phyloP scores from a whole-genome alignment of 169 alveolate species.

The Plasmodium ovale region DNA sequence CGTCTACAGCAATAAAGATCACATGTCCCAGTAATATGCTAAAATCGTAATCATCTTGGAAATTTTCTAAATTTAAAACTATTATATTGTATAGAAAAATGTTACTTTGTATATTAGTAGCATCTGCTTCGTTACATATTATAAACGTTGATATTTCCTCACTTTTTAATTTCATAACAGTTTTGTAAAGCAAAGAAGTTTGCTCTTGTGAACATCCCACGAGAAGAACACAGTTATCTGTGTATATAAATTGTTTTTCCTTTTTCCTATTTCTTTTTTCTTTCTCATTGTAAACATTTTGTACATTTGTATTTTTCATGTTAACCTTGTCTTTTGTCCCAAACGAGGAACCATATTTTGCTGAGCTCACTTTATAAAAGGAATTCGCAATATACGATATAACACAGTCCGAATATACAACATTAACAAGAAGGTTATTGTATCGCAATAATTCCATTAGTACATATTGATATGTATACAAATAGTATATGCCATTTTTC shows the following conservation, averaged over 20 bases:
- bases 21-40: slow-evolving; percentile 33
- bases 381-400: slow-evolving; percentile 53
- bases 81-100: slow-evolving; percentile 58
- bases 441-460: slow-evolving; percentile 43
- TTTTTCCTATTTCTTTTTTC: not conserved
- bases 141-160: slow-evolving; percentile 38
- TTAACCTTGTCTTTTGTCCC: not conserved
- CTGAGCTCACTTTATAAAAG: slow-evolving; percentile 41
- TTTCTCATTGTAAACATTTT: not conserved
- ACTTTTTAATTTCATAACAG: slow-evolving; percentile 44
- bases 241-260: not conserved
- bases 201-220: slow-evolving; percentile 48
- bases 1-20: slow-evolving; percentile 45
- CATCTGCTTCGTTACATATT: slow-evolving; percentile 26
- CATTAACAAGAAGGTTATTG: slow-evolving; percentile 25
- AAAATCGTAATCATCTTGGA: slow-evolving; percentile 13
- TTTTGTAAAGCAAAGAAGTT: slow-evolving; percentile 17
- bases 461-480: slow-evolving; percentile 60
- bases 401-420: slow-evolving; percentile 50
- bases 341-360: not conserved
- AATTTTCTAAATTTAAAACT: slow-evolving; percentile 33
- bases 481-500: slow-evolving; percentile 9
- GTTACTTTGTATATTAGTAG: slow-evolving; percentile 20
- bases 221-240: slow-evolving; percentile 29
- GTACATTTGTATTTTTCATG: not conserved